Evolutionary conservation across 129 eudicot genomes (phyloP), one percentile per base, ranked within the genome.

Genomic region (Apium graveolens): DNA sequence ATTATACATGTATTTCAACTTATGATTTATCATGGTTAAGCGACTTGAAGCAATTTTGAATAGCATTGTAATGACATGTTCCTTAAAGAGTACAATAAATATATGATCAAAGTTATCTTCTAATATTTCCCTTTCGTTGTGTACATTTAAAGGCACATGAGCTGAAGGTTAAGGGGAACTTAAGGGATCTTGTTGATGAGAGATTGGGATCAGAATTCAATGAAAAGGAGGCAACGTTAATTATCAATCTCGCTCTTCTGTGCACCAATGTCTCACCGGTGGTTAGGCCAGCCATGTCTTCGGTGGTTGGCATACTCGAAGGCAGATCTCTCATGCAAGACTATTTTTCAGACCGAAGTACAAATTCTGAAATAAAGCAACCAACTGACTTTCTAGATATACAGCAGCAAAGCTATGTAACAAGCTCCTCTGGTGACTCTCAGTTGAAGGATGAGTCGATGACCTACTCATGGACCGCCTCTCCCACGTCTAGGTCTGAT

Each of bases 231-330:
- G 83, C 70, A n/a, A 35, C 65, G 35, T 32, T 57, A 29, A 70
- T 74, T 43, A 72, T 84, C 16, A 48, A 84, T 31, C 42, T 86
- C 26, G 87, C 80, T 3, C 84, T 86, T 27, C 78, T 21, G 18
- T 86, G 90, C 76, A 65, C 84, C 9, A 51, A 73, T 68, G 78
- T 74, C 32, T 78, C 84, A 21, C 78, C 82, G 21, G 69, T 85
- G 7, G 84, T 53, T 51, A 78, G 87, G 68, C 90, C 90, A 18
- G 80, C 49, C 37, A 86, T 86, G 90, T 86, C 90, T 20, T 17
- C 78, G 0, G 90, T 81, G 1, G 90, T 86, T 16, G 76, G 87
- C 84, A 83, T 86, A 26, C 87, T 86, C 5, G 84, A 84, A 74
- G 87, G 87, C 6, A 71, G 39, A 78, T 68, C 65, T 18, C 70